Evolutionary conservation across 129 eudicot species (phyloP), one percentile per base, ranked within the genome.

Genomic region (Lactuca sativa): DNA sequence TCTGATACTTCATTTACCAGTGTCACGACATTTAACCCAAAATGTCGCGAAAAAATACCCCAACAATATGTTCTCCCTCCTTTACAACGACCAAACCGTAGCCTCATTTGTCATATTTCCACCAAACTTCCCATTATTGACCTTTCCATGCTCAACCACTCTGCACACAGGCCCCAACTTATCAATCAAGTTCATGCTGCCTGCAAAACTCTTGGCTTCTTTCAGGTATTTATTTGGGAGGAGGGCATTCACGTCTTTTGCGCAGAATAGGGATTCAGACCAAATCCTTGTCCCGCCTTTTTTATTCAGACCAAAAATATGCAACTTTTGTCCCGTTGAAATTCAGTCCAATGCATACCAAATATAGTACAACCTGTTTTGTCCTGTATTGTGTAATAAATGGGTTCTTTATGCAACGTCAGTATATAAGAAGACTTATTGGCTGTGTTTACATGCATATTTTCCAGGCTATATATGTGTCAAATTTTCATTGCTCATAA

Each of bases 161-260:
- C 86, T 9, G 73, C 62, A 67, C 41, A 49, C 52, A 75, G 86
- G 61, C 11, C 84, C 60, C 79, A 15, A 10, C 62, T 74, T 3
- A 69, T 85, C 14, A 69, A 82, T 33, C 51, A 85, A 69, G 71
- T 85, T 2, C 74, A 69, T 44, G 61, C 64, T 9, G 95, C 95
- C 62, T 82, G 95, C 90, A 82, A 51, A 62, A 77, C 80, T 43
- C 77, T 85, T 55, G 95, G 90, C 58, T 79, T 69, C 75, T 88
- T 88, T 75, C 95, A 85, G 90, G 95, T 88, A 70, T 65, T 7
- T 16, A 9, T 53, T 52, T 43, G 3, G 49, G 44, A 40, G 44
- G 44, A 40, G 44, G 44, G 9, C 9, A 40, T 40, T 40, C 2
- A 40, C 44, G 44, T 40, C 9, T 40, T 40, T 40, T 40, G 44